A percentile compares a stretch with the other conserved stretches of the same genome.
phyloP scores from a whole-genome alignment of 1,284 basidiomycete species.

The Dichomitus squalens region DNA sequence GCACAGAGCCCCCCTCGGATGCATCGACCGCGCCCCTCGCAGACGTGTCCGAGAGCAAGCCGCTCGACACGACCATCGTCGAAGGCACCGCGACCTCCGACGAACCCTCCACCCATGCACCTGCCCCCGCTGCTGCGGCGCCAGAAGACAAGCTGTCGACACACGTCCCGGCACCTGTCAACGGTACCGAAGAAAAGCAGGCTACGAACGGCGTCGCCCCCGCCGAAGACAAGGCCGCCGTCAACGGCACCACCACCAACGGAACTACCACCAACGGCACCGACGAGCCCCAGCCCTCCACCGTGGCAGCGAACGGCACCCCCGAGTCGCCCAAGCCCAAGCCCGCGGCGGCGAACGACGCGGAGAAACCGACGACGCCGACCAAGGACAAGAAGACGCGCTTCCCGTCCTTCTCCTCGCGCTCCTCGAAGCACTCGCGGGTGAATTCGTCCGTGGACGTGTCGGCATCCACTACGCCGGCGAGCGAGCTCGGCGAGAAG shows the following conservation, averaged over 20 bases:
- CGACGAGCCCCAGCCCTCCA: slow-evolving; percentile 1
- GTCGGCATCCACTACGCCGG: not conserved
- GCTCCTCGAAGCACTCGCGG: slow-evolving; percentile 27
- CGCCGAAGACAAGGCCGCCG: slow-evolving; percentile 9
- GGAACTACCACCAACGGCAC: slow-evolving; percentile 3
- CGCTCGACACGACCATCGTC: slow-evolving; percentile 21
- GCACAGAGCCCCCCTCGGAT: slow-evolving; percentile 13
- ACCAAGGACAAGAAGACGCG: slow-evolving; percentile 32
- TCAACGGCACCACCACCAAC: slow-evolving; percentile 21
- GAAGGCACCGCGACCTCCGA: slow-evolving; percentile 18
- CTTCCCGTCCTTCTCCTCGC: slow-evolving; percentile 33
- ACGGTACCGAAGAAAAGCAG: slow-evolving; percentile 13
- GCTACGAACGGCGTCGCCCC: slow-evolving; percentile 21
- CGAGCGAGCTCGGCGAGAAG: slow-evolving; percentile 28
- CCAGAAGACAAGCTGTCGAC: slow-evolving; percentile 17
- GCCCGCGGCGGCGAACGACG: slow-evolving; percentile 2
- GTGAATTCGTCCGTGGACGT: slow-evolving; percentile 23
- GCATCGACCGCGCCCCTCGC: slow-evolving; percentile 7
- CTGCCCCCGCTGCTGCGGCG: not conserved
- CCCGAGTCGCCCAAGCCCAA: not conserved
- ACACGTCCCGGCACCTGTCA: slow-evolving; percentile 18
- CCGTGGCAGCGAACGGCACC: slow-evolving; percentile 3
- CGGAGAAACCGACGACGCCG: slow-evolving; percentile 22
- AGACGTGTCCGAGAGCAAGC: slow-evolving; percentile 20
- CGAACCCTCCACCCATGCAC: slow-evolving; percentile 8